Conservation (phyloP, 371 early-diverging fungal species). For the Amoeboaphelidium protococcarum region DNA sequence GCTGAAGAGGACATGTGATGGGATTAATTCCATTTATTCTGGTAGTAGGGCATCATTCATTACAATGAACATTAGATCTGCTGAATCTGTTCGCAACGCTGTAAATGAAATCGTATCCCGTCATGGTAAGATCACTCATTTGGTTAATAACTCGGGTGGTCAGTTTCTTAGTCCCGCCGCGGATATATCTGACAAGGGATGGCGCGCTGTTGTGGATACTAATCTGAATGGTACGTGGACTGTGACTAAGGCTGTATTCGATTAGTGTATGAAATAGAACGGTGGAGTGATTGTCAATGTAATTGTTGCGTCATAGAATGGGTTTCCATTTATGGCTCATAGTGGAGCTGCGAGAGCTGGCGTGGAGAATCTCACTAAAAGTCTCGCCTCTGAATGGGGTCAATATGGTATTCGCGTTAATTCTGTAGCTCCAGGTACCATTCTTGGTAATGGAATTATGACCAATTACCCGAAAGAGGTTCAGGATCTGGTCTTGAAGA, state of each 20-base stretch:
- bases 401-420: constrained; percentile 28
- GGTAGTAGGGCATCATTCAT: constrained; percentile 8
- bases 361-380: constrained; percentile 20
- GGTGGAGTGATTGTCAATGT: constrained; percentile 21
- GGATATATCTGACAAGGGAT: constrained; percentile 15
- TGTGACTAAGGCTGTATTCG: constrained; percentile 14
- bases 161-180: constrained; percentile 16
- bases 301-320: constrained; percentile 19
- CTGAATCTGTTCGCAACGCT: constrained; percentile 7
- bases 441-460: constrained; percentile 22
- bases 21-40: constrained; percentile 13
- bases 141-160: constrained; percentile 25
- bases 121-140: constrained; percentile 13
- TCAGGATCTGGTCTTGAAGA: neutral
- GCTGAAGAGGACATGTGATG: constrained; percentile 9
- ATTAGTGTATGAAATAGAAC: constrained; percentile 15
- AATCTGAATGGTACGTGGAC: constrained; percentile 23
- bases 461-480: constrained; percentile 16
- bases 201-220: constrained; percentile 18
- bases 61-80: constrained; percentile 16
- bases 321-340: constrained; percentile 8
- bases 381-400: constrained; percentile 24
- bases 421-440: constrained; percentile 30
- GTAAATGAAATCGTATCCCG: constrained; percentile 11
- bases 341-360: constrained; percentile 19